These are phyloP conservation scores for Globisporangium sylvaticum DNA, from an alignment of 352 stramenopile species.

Conservation along the genomic window DNA sequence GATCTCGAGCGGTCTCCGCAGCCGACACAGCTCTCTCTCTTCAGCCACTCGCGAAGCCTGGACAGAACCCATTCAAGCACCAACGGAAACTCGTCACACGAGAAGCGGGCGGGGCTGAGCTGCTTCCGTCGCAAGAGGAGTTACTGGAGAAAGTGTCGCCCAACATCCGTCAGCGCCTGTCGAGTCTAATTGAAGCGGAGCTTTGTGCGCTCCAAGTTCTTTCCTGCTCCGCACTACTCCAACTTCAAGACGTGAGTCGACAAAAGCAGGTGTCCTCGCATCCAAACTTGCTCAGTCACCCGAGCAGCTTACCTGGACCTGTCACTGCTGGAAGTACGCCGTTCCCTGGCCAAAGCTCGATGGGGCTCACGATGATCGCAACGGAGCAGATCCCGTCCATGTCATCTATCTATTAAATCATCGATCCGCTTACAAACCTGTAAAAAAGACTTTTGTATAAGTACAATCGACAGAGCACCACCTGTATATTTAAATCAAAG, in stretches of 20 bases:
- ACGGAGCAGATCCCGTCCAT: conserved; percentile 48
- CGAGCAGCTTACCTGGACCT: conserved; percentile 11
- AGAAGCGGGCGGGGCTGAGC: conserved; percentile 24
- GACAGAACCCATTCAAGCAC: conserved; percentile 2
- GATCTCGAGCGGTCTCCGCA: conserved; percentile 16
- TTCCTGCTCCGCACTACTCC: conserved; percentile 64
- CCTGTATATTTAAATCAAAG: background rate
- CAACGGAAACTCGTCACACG: conserved; percentile 3
- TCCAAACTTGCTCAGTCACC: conserved; percentile 18
- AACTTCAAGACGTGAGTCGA: conserved; percentile 38
- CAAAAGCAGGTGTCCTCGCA: conserved; percentile 22
- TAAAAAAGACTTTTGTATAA: conserved; percentile 12
- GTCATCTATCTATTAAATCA: conserved; percentile 55
- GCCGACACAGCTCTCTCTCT: background rate
- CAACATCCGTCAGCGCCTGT: conserved; percentile 61
- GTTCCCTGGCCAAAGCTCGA: conserved; percentile 18
- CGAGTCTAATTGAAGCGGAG: conserved; percentile 73
- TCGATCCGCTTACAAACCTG: conserved; percentile 1
- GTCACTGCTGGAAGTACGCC: background rate
- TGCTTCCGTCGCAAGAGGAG: conserved; percentile 71
- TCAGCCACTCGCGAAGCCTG: conserved; percentile 1
- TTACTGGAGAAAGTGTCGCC: conserved; percentile 68
- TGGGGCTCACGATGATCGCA: conserved; percentile 48
- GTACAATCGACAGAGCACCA: conserved; percentile 6
- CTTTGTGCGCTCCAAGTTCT: conserved; percentile 80